phyloP scores from a whole-genome alignment of 768 basidiomycete species.

The Ramaria sp. region DNA sequence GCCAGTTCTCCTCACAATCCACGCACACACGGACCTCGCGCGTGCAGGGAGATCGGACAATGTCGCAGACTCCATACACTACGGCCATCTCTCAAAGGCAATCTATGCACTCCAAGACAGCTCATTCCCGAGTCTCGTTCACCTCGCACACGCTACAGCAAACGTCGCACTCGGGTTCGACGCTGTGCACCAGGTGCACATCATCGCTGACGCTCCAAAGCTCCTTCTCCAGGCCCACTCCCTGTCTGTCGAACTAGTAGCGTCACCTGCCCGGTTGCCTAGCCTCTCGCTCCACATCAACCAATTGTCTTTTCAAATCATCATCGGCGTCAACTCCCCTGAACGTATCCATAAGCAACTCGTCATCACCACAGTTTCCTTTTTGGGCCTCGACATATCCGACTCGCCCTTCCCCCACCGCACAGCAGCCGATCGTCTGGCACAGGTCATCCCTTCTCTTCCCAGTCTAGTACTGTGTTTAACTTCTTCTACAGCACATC shows the following conservation, averaged over 20 bases:
- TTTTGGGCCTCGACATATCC: constrained; percentile 22
- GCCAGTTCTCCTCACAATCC: constrained; percentile 40
- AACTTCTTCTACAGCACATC: constrained; percentile 29
- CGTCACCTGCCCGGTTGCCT: background rate
- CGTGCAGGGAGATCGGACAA: constrained; percentile 38
- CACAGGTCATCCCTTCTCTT: constrained; percentile 17
- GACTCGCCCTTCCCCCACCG: constrained; percentile 15
- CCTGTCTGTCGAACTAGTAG: constrained; percentile 30
- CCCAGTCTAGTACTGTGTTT: background rate
- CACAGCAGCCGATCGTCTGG: constrained; percentile 20
- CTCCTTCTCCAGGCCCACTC: constrained; percentile 39
- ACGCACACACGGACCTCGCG: constrained; percentile 31
- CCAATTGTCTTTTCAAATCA: constrained; percentile 37
- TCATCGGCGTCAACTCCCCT: constrained; percentile 65
- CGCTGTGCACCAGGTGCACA: constrained; percentile 26
- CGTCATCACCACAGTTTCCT: constrained; percentile 43
- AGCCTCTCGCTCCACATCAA: constrained; percentile 25
- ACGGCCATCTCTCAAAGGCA: constrained; percentile 48
- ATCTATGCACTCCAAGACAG: constrained; percentile 21
- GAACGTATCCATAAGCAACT: constrained; percentile 57
- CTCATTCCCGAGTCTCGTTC: constrained; percentile 21
- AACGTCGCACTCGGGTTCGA: constrained; percentile 27
- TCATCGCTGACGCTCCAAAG: constrained; percentile 36
- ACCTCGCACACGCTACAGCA: constrained; percentile 26
- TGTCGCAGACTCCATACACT: constrained; percentile 50